Evolutionary conservation across 805 yeast genomes (phyloP).

Genomic region (Naumovozyma dairenensis): DNA sequence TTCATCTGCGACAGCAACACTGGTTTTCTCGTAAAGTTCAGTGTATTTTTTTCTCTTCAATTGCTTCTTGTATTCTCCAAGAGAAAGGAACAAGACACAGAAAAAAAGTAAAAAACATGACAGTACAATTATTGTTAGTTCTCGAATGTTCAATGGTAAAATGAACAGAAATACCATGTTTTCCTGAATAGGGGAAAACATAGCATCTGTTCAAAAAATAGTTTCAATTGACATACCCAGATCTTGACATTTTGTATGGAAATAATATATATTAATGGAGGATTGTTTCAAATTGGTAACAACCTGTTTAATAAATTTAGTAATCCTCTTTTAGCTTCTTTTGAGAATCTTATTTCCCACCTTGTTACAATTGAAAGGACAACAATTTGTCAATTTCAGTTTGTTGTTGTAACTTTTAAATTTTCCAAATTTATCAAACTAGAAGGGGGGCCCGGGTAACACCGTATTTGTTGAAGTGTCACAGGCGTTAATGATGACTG

Average conservation of each 20-base stretch:
- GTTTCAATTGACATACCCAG: slow-evolving; percentile 25
- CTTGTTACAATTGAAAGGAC: too few relatives aligned
- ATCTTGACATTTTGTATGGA: slow-evolving; percentile 30
- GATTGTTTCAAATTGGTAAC: too few relatives aligned
- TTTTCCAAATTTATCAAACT: not conserved
- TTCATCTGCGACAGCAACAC: slow-evolving; percentile 83
- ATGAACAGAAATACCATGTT: too few relatives aligned
- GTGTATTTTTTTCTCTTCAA: slow-evolving; percentile 1
- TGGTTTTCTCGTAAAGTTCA: too few relatives aligned
- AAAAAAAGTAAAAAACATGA: slow-evolving; percentile 1
- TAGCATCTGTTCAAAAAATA: not conserved
- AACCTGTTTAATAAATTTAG: too few relatives aligned
- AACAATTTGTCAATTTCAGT: not conserved
- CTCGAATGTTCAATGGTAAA: not conserved
- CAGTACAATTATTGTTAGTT: not conserved
- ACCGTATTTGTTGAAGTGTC: too few relatives aligned
- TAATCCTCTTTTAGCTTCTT: too few relatives aligned
- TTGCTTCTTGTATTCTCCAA: not conserved
- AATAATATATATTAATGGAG: too few relatives aligned
- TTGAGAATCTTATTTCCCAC: too few relatives aligned
- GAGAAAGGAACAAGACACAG: not conserved
- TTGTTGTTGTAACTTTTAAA: not conserved
- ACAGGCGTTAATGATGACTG: too few relatives aligned
- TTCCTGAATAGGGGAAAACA: too few relatives aligned
- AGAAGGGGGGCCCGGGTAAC: too few relatives aligned